phyloP scores from a whole-genome alignment of 1,284 basidiomycete species.

The Pseudozyma pruni region DNA sequence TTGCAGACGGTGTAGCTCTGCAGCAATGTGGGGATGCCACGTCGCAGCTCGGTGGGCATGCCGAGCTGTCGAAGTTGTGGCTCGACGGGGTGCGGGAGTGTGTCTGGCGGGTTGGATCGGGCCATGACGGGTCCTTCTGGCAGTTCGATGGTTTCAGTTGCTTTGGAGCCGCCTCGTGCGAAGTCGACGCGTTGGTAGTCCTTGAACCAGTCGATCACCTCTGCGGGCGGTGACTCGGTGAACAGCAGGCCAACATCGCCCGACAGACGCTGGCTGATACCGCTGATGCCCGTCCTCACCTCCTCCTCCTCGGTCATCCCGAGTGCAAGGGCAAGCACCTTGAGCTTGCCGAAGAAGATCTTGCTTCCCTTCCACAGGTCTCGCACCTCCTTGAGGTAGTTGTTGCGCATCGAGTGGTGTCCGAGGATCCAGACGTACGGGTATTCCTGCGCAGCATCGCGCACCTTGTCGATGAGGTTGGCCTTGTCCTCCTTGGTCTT shows the following conservation, averaged over 20 bases:
- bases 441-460: constrained; percentile 75
- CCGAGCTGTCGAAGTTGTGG: constrained; percentile 93
- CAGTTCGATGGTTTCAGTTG: constrained; percentile 79
- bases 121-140: constrained; percentile 72
- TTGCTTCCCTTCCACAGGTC: constrained; percentile 84
- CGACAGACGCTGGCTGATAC: constrained; percentile 87
- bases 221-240: constrained; percentile 85
- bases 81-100: constrained; percentile 96
- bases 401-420: constrained; percentile 93
- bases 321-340: constrained; percentile 96
- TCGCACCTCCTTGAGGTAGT: constrained; percentile 91
- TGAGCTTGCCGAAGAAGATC: constrained; percentile 90
- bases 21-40: constrained; percentile 86
- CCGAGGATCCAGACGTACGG: constrained; percentile 94
- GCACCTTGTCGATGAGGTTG: constrained; percentile 82
- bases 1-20: constrained; percentile 81
- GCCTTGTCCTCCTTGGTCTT: constrained; percentile 78
- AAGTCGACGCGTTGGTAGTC: constrained; percentile 90
- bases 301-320: constrained; percentile 88
- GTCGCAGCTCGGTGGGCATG: constrained; percentile 83
- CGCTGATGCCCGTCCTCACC: constrained; percentile 80
- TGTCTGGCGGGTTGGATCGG: constrained; percentile 69
- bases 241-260: constrained; percentile 93
- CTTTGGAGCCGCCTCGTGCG: constrained; percentile 85
- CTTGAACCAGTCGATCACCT: constrained; percentile 93